Evolutionary conservation across 2,329 filamentous ascomycete species (phyloP).

Genomic region (Fusarium liriodendri): DNA sequence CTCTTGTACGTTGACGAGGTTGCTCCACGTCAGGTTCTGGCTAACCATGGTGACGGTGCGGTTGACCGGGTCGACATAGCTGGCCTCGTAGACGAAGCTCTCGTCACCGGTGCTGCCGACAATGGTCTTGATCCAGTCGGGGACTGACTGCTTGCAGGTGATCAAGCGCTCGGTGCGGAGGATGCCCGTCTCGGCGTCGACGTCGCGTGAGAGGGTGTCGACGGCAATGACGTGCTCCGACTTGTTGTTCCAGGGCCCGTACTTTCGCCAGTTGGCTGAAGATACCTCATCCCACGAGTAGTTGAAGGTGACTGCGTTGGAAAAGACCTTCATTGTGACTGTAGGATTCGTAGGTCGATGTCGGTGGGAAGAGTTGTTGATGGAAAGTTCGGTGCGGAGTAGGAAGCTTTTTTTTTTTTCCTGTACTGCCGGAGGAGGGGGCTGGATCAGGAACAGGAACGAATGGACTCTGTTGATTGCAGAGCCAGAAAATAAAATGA

Average conservation of each 20-base stretch:
- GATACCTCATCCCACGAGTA: constrained; percentile 99
- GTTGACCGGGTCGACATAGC: constrained; percentile 85
- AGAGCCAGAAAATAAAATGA: constrained; percentile 9
- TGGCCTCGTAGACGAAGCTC: constrained; percentile 93
- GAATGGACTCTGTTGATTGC: constrained; percentile 1
- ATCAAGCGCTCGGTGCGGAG: constrained; percentile 72
- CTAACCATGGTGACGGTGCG: constrained; percentile 97
- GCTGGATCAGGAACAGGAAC: constrained; percentile 3
- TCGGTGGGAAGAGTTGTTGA: neutral
- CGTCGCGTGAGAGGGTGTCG: constrained; percentile 83
- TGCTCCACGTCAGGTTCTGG: constrained; percentile 92
- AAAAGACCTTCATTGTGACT: constrained; percentile 90
- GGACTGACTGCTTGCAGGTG: constrained; percentile 72
- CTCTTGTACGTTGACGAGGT: constrained; percentile 91
- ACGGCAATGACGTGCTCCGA: constrained; percentile 96
- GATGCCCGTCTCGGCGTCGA: constrained; percentile 68
- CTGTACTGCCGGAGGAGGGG: neutral
- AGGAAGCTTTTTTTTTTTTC: constrained; percentile 35
- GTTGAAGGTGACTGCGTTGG: constrained; percentile 88
- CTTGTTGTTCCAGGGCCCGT: constrained; percentile 99
- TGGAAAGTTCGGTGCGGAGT: constrained; percentile 8
- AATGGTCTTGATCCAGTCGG: constrained; percentile 83
- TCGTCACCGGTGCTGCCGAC: constrained; percentile 80
- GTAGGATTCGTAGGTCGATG: constrained; percentile 28
- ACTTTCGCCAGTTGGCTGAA: constrained; percentile 98